Evolutionary conservation across 1,284 basidiomycete genomes (phyloP).

Genomic region (Gomphus sp.): DNA sequence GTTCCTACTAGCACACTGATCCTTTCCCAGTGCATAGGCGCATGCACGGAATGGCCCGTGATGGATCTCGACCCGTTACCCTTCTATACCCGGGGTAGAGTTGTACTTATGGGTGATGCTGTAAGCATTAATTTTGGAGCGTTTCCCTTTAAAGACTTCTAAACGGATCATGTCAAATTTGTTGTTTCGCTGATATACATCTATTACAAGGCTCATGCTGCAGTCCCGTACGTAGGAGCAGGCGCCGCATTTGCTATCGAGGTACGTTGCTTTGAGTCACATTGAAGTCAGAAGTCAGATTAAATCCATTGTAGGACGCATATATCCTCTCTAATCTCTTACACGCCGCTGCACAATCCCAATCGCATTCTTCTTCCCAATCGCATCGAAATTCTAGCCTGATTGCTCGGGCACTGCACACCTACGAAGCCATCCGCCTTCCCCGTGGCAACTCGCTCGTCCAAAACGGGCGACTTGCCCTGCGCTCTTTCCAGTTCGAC

Average conservation of each 20-base stretch:
- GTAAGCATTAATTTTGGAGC: slow-evolving; percentile 15
- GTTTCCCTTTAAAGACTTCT: too few species aligned
- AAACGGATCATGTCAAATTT: too few species aligned
- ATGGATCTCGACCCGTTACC: slow-evolving; percentile 28
- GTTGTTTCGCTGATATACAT: too few species aligned
- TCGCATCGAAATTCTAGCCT: too few species aligned
- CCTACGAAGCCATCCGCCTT: not conserved
- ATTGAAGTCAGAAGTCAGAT: not conserved
- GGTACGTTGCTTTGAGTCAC: slow-evolving; percentile 19
- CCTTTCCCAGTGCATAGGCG: slow-evolving; percentile 12
- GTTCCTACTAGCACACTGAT: not conserved
- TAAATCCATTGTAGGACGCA: not conserved
- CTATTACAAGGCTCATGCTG: slow-evolving; percentile 36
- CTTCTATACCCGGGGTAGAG: slow-evolving; percentile 27
- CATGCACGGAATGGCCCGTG: slow-evolving; percentile 23
- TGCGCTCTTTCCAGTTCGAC: slow-evolving; percentile 1
- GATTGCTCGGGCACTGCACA: not conserved
- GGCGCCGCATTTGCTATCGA: slow-evolving; percentile 50
- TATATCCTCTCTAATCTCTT: slow-evolving; percentile 4
- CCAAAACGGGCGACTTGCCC: not conserved
- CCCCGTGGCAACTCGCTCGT: slow-evolving; percentile 5
- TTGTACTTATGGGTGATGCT: slow-evolving; percentile 44
- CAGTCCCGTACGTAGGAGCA: slow-evolving; percentile 44
- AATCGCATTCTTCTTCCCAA: too few species aligned
- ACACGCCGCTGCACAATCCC: not conserved